Evolutionary conservation across 345 rosid species (phyloP).

Genomic region (Psidium guajava): DNA sequence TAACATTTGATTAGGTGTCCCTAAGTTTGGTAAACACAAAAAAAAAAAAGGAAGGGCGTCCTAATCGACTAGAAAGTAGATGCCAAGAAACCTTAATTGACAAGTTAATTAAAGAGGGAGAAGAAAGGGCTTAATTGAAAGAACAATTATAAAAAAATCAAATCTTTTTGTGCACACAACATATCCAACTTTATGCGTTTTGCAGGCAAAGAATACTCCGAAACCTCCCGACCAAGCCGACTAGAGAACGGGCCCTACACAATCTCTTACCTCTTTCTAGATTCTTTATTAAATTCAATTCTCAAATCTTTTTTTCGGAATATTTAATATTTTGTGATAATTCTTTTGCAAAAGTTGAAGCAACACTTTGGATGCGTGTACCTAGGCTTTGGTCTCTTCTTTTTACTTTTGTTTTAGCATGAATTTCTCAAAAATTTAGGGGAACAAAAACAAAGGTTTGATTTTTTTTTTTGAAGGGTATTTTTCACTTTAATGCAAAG

Average conservation of each 20-base stretch:
- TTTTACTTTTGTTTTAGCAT: slow-evolving; percentile 14
- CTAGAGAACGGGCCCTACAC: not conserved
- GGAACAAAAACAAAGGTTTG: not conserved
- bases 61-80: not conserved
- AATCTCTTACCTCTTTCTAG: not conserved
- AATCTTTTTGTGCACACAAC: not conserved
- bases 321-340: not conserved
- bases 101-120: not conserved
- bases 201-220: slow-evolving; percentile 25
- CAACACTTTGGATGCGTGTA: slow-evolving; percentile 33
- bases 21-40: not conserved
- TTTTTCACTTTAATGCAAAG: not conserved
- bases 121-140: not conserved
- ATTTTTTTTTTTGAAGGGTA: not conserved
- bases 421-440: not conserved
- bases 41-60: not conserved
- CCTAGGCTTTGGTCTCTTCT: slow-evolving; percentile 53
- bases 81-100: not conserved
- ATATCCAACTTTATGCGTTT: not conserved
- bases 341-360: slow-evolving; percentile 41
- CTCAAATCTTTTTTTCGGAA: not conserved
- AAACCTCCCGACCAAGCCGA: not conserved
- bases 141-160: not conserved
- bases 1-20: not conserved
- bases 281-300: not conserved